Evolutionary conservation across 371 early-diverging fungal genomes (phyloP), one percentile per base, ranked within the genome.

Genomic region (Syncephalastrum contaminatum): DNA sequence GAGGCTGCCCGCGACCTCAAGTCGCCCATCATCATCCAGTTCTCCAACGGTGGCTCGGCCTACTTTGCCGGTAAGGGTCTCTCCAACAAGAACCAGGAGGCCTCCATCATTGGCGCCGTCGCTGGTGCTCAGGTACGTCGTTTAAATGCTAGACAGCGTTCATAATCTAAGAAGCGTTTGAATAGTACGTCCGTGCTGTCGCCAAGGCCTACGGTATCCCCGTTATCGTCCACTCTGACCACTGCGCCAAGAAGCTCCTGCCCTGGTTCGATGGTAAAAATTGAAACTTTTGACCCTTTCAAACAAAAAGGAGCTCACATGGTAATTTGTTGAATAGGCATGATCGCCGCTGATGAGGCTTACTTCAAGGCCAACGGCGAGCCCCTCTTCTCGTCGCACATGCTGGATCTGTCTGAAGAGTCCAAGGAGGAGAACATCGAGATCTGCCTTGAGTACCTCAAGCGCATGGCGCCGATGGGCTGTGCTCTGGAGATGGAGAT

Each of bases 311-410:
- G 12, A 48, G 14, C 44, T 43, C 3, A 54, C 36, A 30, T 30
- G 36, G 7, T 30, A 10, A 16, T 19, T 15, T 13, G 42, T 25
- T 16, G 30, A 53, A 40, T 47, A 55, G 55, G 90, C 57, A 94
- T 94, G 95, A 79, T 94, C 56, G 84, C 69, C 41, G 95, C 94
- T 52, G 94, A 94, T 69, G 94, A 94, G 69, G 86, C 77, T 53
- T 92, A 94, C 88, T 94, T 87, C 80, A 88, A 87, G 77, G 73
- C 80, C 65, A 89, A 92, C 70, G 88, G 88, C 64, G 95, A 92
- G 80, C 93, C 95, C 48, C 87, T 94, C 61, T 94, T 92, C 85
- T 92, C 92, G 15, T 93, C 94, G 65, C 95, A 94, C 84, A 94
- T 94, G 95, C 85, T 94, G 60, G 95, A 94, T 80, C 87, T 94